Conservation (phyloP, 1,284 basidiomycete species). For the Lentinus polychrous region DNA sequence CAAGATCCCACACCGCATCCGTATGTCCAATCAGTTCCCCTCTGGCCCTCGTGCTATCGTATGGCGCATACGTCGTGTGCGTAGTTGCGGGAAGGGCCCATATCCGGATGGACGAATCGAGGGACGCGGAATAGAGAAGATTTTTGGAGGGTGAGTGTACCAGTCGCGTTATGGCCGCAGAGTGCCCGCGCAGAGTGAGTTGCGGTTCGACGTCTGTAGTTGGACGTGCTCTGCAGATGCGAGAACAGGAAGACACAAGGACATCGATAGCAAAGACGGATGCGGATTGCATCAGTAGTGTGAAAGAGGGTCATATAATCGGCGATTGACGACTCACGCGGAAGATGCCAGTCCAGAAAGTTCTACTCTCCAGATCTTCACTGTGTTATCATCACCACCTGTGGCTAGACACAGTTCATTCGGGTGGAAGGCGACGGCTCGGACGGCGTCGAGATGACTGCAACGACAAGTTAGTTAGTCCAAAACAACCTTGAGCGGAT, state of each 20-base stretch:
- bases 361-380: constrained; percentile 94
- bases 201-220: constrained; percentile 85
- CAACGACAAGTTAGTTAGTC: constrained; percentile 20
- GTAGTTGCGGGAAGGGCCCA: constrained; percentile 75
- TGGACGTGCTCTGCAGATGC: constrained; percentile 40
- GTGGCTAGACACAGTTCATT: constrained; percentile 80
- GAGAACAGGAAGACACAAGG: constrained; percentile 11
- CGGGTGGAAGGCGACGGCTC: constrained; percentile 84
- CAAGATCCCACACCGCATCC: constrained; percentile 93
- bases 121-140: constrained; percentile 83
- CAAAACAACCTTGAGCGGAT: not conserved
- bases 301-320: constrained; percentile 9
- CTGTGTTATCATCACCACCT: constrained; percentile 91
- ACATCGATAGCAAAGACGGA: constrained; percentile 9
- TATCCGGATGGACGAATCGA: constrained; percentile 89
- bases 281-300: constrained; percentile 13
- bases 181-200: constrained; percentile 89
- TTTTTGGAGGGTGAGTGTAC: constrained; percentile 75
- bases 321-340: constrained; percentile 42
- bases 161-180: constrained; percentile 85
- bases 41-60: constrained; percentile 71
- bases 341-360: constrained; percentile 63
- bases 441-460: constrained; percentile 91
- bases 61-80: constrained; percentile 83
- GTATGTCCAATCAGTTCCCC: constrained; percentile 88